Percentiles rank a stretch among this genome's conserved stretches.
Evolutionary conservation across 1,139 yeast species (phyloP).

Genomic region (Suhomyces maxii): DNA sequence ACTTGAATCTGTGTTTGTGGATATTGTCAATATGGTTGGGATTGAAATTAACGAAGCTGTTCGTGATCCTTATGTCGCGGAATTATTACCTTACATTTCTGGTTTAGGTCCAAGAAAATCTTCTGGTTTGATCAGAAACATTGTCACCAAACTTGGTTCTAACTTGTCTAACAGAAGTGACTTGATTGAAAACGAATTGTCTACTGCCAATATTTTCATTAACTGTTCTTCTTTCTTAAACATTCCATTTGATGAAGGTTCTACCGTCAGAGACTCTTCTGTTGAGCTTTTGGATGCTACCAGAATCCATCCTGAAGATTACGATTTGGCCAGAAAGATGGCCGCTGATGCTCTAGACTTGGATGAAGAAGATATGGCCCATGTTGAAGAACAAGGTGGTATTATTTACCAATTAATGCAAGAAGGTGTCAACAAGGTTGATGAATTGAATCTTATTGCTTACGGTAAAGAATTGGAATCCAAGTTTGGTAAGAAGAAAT

Average conservation of each 20-base stretch:
- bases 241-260: conserved; percentile 67
- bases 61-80: conserved; percentile 69
- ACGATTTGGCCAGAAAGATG: conserved; percentile 92
- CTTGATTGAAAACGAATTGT: conserved; percentile 74
- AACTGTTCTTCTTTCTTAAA: conserved; percentile 90
- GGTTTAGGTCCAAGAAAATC: conserved; percentile 98
- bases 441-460: conserved; percentile 84
- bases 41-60: conserved; percentile 91
- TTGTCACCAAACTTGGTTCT: conserved; percentile 69
- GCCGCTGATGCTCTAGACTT: conserved; percentile 97
- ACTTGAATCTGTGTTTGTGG: conserved; percentile 82
- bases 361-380: conserved; percentile 91
- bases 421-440: conserved; percentile 83
- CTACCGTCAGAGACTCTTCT: conserved; percentile 50
- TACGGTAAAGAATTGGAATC: conserved; percentile 90
- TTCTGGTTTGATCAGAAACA: conserved; percentile 77
- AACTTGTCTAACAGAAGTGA: conserved; percentile 70
- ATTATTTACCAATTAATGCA: conserved; percentile 78
- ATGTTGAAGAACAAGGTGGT: conserved; percentile 75
- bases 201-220: conserved; percentile 79
- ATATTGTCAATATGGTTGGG: conserved; percentile 87
- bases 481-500: conserved; percentile 73
- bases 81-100: conserved; percentile 71
- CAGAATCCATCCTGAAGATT: conserved; percentile 96
- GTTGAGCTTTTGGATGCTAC: conserved; percentile 90